Conservation (phyloP, 2,329 filamentous ascomycete genomes). For the Talaromyces islandicus region DNA sequence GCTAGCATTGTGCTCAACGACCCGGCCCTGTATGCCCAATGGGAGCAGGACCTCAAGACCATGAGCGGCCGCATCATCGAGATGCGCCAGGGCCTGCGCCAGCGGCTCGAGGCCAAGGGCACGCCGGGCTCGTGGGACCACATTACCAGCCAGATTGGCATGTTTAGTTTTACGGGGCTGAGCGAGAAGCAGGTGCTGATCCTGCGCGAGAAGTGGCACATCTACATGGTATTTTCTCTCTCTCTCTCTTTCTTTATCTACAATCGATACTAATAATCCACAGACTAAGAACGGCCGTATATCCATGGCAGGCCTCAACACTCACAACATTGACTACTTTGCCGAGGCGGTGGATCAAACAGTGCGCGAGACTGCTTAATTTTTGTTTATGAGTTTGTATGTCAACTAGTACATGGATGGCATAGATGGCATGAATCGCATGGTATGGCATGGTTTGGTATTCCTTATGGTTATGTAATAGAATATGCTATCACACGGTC, state of each 20-base stretch:
- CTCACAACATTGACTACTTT: constrained; percentile 86
- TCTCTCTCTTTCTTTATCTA: neutral
- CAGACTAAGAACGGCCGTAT: constrained; percentile 93
- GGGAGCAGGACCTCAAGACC: constrained; percentile 83
- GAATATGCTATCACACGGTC: neutral
- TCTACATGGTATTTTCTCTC: constrained; percentile 40
- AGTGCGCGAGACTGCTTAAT: constrained; percentile 45
- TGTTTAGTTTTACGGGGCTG: constrained; percentile 79
- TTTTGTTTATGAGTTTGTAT: neutral
- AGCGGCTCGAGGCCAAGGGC: constrained; percentile 73
- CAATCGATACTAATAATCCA: neutral
- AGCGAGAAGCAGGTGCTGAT: constrained; percentile 42
- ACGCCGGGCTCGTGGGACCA: constrained; percentile 94
- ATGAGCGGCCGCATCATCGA: constrained; percentile 94
- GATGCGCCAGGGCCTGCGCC: constrained; percentile 75
- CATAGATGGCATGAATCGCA: neutral
- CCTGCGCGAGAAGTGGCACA: constrained; percentile 43
- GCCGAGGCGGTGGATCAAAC: constrained; percentile 83
- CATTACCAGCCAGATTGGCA: constrained; percentile 97
- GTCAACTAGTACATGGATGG: neutral
- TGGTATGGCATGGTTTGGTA: neutral
- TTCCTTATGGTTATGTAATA: neutral
- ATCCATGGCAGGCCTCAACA: constrained; percentile 96
- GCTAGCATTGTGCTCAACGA: constrained; percentile 82
- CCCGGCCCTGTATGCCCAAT: constrained; percentile 72